Percentiles rank a stretch among this genome's conserved stretches.
phyloP scores from a whole-genome alignment of 257 asterid genomes.

The Solanum paucissectum region DNA sequence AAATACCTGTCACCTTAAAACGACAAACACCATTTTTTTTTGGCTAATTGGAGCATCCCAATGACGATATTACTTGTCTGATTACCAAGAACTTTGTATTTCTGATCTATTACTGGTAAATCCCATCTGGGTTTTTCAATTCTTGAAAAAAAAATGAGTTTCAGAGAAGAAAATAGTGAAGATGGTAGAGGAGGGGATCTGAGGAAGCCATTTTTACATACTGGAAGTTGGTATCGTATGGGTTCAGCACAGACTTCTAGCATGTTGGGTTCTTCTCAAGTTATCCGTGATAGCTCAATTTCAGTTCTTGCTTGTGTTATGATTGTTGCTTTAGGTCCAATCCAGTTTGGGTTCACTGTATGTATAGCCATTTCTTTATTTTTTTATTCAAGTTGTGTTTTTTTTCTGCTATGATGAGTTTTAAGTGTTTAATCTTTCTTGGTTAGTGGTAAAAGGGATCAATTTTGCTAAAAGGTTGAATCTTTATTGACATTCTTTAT shows the following conservation, averaged over 20 bases:
- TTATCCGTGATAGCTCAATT: slow-evolving; percentile 59
- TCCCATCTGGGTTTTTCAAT: not conserved
- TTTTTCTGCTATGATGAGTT: not conserved
- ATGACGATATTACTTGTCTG: not conserved
- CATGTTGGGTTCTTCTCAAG: slow-evolving; percentile 70
- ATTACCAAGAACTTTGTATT: not conserved
- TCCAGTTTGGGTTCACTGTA: slow-evolving; percentile 93
- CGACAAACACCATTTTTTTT: not conserved
- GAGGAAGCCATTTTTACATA: slow-evolving; percentile 81
- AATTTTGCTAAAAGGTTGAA: not conserved
- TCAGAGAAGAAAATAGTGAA: slow-evolving; percentile 50
- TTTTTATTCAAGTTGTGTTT: not conserved
- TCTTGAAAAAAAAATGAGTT: slow-evolving; percentile 43
- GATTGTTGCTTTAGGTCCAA: slow-evolving; percentile 87
- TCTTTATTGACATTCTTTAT: not conserved
- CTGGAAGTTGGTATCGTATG: slow-evolving; percentile 95
- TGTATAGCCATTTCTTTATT: not conserved
- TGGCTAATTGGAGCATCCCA: not conserved
- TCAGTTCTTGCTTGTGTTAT: slow-evolving; percentile 82
- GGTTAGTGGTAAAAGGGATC: not conserved
- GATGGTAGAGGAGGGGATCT: slow-evolving; percentile 55
- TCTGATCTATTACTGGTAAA: not conserved
- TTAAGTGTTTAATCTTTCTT: not conserved
- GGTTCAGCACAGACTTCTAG: slow-evolving; percentile 72
- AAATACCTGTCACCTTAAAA: not conserved